A percentile compares a stretch with the other conserved stretches of the same genome.
phyloP scores from a whole-genome alignment of 148 eudicot genomes.

The Rhododendron vialii region DNA sequence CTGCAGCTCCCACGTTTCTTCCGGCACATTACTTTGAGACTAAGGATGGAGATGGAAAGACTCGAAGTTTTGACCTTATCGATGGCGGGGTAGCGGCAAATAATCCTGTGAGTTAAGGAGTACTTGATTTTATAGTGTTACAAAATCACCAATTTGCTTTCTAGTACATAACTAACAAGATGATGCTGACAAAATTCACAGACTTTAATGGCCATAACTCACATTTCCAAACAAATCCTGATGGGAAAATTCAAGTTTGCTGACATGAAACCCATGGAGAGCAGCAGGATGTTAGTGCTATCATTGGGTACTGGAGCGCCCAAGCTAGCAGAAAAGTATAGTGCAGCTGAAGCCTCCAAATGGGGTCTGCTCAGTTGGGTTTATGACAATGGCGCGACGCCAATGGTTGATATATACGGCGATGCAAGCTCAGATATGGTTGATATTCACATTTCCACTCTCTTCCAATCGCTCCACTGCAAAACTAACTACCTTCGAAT shows the following conservation, averaged over 20 bases:
- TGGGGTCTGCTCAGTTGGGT: constrained; percentile 38
- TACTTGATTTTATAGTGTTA: neutral
- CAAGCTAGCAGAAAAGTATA: constrained; percentile 22
- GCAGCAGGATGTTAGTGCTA: constrained; percentile 20
- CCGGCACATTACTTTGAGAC: constrained; percentile 42
- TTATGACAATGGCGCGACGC: constrained; percentile 20
- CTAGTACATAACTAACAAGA: neutral
- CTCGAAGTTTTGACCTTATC: constrained; percentile 31
- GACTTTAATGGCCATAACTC: constrained; percentile 28
- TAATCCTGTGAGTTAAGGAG: constrained; percentile 34
- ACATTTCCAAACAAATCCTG: constrained; percentile 20
- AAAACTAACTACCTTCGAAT: constrained; percentile 37
- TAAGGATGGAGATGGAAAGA: constrained; percentile 19
- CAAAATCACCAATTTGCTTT: neutral
- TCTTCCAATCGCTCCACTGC: constrained; percentile 21
- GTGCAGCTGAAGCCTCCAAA: constrained; percentile 20
- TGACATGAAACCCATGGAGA: constrained; percentile 16
- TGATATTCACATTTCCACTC: constrained; percentile 25
- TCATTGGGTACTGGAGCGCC: constrained; percentile 38
- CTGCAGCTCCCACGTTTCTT: constrained; percentile 46
- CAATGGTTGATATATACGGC: constrained; percentile 22
- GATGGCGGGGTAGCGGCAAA: constrained; percentile 53
- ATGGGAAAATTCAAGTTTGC: constrained; percentile 19
- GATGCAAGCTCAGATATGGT: constrained; percentile 42
- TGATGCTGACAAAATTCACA: neutral